Evolutionary conservation across 768 basidiomycete species (phyloP).

Genomic region (Suillus placidus): DNA sequence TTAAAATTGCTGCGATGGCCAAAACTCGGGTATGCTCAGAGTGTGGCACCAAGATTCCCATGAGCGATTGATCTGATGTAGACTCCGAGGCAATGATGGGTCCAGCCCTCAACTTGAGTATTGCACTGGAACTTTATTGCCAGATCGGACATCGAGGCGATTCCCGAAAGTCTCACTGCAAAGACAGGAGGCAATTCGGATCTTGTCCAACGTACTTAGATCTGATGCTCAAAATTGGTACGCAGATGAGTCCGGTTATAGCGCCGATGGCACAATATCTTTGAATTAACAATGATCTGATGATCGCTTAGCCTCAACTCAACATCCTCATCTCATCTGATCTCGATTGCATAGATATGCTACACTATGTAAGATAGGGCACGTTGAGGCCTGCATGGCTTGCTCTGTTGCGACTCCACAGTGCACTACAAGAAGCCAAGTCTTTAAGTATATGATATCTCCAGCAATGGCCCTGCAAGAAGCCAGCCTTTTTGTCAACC

Average conservation of each 20-base stretch:
- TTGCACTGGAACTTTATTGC: not conserved
- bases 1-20: not conserved
- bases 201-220: not conserved
- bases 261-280: too few relatives aligned
- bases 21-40: not conserved
- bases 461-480: conserved; percentile 6
- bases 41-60: not conserved
- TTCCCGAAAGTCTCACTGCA: not conserved
- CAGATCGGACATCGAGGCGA: not conserved
- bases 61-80: not conserved
- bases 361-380: conserved; percentile 22
- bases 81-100: not conserved
- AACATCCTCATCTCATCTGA: conserved; percentile 4
- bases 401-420: conserved; percentile 17
- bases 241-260: not conserved
- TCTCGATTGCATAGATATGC: conserved; percentile 11
- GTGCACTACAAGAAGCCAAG: conserved; percentile 17
- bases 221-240: not conserved
- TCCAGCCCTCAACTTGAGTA: not conserved
- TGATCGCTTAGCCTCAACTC: not conserved
- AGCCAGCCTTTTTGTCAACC: conserved; percentile 23
- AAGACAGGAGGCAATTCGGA: not conserved
- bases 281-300: not conserved
- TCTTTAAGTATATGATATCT: conserved; percentile 20
- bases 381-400: conserved; percentile 40